Base-by-base conservation (phyloP, 2,329 filamentous ascomycete genomes). In the Ophiocordyceps unilateralis region DNA sequence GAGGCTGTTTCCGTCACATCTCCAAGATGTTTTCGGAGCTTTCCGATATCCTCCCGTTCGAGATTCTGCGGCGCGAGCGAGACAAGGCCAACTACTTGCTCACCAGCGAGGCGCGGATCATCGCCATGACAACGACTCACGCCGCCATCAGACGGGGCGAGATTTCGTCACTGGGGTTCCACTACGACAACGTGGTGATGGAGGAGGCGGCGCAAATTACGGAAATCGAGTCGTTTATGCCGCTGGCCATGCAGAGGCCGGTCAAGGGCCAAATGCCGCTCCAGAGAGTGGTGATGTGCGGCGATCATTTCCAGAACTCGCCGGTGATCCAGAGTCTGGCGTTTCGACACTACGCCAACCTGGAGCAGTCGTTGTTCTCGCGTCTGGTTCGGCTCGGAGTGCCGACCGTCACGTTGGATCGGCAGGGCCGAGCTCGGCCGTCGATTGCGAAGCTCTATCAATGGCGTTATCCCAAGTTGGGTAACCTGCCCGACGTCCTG, bases 71-170 rank as follows among this genome's bases (percentile, higher is more conserved):
- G 42, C 81, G 82, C 44, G 83, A 88, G 49, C 79, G 83, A 30
- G 91, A 98, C 58, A 95, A 93, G 64, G 83, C 88, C 42, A 96
- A 96, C 59, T 98, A 98, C 55, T 76, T 98, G 6, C 74, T 98
- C 28, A 82, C 87, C 6, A 95, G 87, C 54, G 89, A 96, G 62
- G 93, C 93, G n/a, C 81, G 91, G 30, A 91, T 98, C 48, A 81
- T 98, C 49, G 93, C 91, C 45, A 98, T 98, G 93, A 98, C 91
- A 17, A 93, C 88, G 4, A 98, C 93, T 0, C 91, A 98, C 60
- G 93, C 91, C 5, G 91, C 91, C 1, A 98, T 98, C 73, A 78
- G 87, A 47, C 73, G 89, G 48, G 78, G 85, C 48, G 89, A 96
- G 54, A 96, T 98, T 52, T 82, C 86, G 1, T 72, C 76, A 15